phyloP scores from a whole-genome alignment of 257 asterid species.

The Solanum chiquidenum region DNA sequence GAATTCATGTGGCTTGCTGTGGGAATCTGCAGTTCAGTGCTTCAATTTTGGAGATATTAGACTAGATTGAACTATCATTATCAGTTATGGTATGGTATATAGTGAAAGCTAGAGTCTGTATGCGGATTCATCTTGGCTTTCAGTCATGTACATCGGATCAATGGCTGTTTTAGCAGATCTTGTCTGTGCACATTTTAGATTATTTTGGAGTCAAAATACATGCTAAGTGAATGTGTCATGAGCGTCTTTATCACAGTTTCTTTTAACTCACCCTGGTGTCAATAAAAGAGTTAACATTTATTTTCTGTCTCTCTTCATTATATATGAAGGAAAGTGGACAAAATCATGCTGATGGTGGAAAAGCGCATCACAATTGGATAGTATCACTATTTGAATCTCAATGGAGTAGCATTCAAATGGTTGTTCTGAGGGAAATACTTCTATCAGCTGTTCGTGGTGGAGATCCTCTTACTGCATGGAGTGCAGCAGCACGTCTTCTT shows the following conservation, averaged over 20 bases:
- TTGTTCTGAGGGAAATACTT: slow-evolving; percentile 90
- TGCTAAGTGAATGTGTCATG: background rate
- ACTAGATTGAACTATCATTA: background rate
- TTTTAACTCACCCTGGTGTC: background rate
- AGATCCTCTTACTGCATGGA: slow-evolving; percentile 99
- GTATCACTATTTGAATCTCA: slow-evolving; percentile 89
- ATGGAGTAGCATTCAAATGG: slow-evolving; percentile 99
- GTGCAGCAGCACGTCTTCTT: slow-evolving; percentile 97
- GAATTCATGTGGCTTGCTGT: background rate
- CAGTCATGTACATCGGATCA: background rate
- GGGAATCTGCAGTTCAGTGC: background rate
- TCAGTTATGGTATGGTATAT: background rate
- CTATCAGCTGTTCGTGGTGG: slow-evolving; percentile 96
- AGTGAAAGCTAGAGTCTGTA: background rate
- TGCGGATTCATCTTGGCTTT: background rate
- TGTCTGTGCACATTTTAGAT: background rate
- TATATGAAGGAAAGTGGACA: slow-evolving; percentile 47
- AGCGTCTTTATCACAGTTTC: background rate
- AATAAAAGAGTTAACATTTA: background rate
- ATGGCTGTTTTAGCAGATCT: background rate
- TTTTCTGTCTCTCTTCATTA: background rate
- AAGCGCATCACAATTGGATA: slow-evolving; percentile 69
- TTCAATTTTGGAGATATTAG: background rate
- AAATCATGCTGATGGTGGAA: slow-evolving; percentile 56
- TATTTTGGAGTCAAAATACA: background rate